phyloP scores from a whole-genome alignment of 140 eudicot species.

The Erigeron philadelphicus region DNA sequence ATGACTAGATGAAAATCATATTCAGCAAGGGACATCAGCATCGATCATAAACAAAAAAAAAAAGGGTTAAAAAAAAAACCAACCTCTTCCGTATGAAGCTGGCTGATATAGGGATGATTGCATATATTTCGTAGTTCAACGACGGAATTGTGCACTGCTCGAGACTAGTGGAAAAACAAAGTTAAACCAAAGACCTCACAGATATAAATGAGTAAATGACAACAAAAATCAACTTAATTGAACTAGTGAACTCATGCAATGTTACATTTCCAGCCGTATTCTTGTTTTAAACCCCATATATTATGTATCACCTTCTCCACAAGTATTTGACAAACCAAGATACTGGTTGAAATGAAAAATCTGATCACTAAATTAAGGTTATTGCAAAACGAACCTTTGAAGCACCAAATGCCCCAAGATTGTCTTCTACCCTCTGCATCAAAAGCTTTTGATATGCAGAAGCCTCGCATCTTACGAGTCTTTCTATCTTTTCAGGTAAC shows the following conservation, averaged over 20 bases:
- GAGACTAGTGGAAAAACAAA: slow-evolving; percentile 42
- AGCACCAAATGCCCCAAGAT: slow-evolving; percentile 83
- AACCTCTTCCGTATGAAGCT: slow-evolving; percentile 92
- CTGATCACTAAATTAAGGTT: neutral
- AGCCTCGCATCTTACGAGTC: slow-evolving; percentile 95
- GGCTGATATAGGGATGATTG: slow-evolving; percentile 98
- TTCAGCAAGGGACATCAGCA: neutral
- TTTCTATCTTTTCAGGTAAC: slow-evolving; percentile 93
- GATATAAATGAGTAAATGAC: neutral
- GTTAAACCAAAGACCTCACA: slow-evolving; percentile 8
- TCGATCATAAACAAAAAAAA: slow-evolving; percentile 7
- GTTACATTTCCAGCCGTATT: slow-evolving; percentile 3
- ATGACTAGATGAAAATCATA: neutral
- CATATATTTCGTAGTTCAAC: slow-evolving; percentile 97
- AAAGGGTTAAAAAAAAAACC: neutral
- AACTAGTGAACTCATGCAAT: slow-evolving; percentile 14
- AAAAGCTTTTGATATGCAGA: slow-evolving; percentile 90
- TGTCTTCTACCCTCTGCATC: slow-evolving; percentile 96
- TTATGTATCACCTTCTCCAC: neutral
- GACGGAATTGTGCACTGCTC: slow-evolving; percentile 87
- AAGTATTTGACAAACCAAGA: too few relatives aligned
- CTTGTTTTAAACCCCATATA: neutral
- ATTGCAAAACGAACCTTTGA: slow-evolving; percentile 58
- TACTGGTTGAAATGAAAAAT: neutral
- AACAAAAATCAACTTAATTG: slow-evolving; percentile 1